Base-by-base conservation (phyloP, 2,329 filamentous ascomycete species). In the Aspergillus melleus region DNA sequence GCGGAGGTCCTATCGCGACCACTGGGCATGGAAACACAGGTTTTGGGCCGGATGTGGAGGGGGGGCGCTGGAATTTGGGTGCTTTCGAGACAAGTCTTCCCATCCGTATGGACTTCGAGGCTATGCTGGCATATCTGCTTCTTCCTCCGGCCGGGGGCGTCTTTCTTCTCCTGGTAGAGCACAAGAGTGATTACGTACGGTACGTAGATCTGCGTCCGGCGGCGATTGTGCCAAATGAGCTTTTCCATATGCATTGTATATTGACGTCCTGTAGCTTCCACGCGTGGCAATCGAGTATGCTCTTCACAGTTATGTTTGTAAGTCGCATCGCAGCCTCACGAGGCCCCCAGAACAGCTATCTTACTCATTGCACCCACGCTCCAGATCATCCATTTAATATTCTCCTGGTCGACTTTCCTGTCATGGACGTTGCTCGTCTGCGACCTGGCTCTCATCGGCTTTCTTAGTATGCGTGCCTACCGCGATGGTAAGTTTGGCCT, bases 151-250 rank as follows among this genome's bases (percentile, higher is more conserved):
- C 93, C 0, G 95, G 94, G 2, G 91, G 90, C 3, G 91, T 97
- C 26, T 75, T 96, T 66, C 77, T 99, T 68, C 77, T 99, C 66
- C 85, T 98, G 49, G 74, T 94, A 64, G 95, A 99, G 83, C 87
- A 93, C 72, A 95, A 96, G 81, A 97, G 92, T 72, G 95, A 99
- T 78, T 99, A 96, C 76, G 95, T 99, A 59, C 86, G 95, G 90
- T 94, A 78, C 73, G 74, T 68, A 54, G 12, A 12, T 54, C 24
- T 19, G 3, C 20, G n/a, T 22, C 14, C 4, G 36, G 14, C 16
- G 16, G 36, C 36, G 16, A 42, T 8, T 42, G 14, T n/a, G 36
- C 30, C 14, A 19, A 4, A 19, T 44, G 20, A 12, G 44, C 4
- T 12, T 6, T 49, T 26, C n/a, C 3, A 55, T 52, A 6, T 19